A percentile compares a stretch with the other conserved stretches of the same genome.
These are phyloP conservation scores for Pueraria montana DNA, from an alignment of 306 rosid genomes.

Conservation along the genomic window DNA sequence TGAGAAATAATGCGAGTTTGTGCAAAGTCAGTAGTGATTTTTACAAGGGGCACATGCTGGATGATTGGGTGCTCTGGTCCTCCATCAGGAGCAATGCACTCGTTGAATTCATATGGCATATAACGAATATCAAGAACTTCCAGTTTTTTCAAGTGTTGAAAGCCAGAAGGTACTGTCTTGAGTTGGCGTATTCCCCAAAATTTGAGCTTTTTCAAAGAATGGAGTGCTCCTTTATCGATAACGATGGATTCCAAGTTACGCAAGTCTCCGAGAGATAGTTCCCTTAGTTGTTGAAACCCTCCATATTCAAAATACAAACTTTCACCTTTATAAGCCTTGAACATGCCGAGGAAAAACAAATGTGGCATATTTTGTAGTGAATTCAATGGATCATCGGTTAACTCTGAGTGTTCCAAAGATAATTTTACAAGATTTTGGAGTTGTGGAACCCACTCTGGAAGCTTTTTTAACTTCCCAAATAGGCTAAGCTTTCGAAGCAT, in stretches of 20 bases:
- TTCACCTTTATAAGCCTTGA: not conserved
- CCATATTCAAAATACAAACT: not conserved
- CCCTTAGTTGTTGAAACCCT: not conserved
- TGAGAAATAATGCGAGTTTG: too few species aligned
- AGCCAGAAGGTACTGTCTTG: not conserved
- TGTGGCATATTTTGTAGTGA: not conserved
- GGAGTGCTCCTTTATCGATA: not conserved
- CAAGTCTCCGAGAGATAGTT: too few species aligned
- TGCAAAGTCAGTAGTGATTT: not conserved
- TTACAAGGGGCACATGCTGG: not conserved
- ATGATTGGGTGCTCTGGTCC: not conserved
- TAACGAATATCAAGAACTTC: not conserved
- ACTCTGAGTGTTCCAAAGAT: too few species aligned
- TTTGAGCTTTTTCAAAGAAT: not conserved
- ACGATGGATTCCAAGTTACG: not conserved
- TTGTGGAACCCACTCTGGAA: not conserved
- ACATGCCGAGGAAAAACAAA: not conserved
- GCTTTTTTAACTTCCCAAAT: not conserved
- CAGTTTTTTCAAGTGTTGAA: not conserved
- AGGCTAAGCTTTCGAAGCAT: not conserved
- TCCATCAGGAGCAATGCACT: not conserved
- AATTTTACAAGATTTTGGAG: not conserved
- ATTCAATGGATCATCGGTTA: not conserved
- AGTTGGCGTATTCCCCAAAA: not conserved
- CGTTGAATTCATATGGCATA: not conserved